Base-by-base conservation (phyloP, 306 rosid species). In the Quillaja saponaria region DNA sequence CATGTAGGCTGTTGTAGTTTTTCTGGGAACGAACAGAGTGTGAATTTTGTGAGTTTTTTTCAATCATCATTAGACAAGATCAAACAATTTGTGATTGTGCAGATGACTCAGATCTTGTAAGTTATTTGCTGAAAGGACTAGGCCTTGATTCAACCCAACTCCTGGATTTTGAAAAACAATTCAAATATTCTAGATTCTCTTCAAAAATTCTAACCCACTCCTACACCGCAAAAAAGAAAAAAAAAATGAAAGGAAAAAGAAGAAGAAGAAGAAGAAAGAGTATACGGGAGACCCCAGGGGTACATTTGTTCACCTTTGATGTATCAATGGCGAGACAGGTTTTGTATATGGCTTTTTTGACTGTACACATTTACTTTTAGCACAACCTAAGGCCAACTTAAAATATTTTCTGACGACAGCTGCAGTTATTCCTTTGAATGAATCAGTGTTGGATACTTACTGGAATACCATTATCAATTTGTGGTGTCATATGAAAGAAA, bases 191-290 rank as follows among this genome's bases (percentile, higher is more conserved):
- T 60, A 10, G 56, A 55, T 13, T 55, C 55, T 47, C 46, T 35
- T 44, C 34, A 19, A 64, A 46, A 59, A 37, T 18, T 28, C 71
- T 61, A 21, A 52, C 35, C 34, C 38, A 28, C 51, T 45, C 38
- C 55, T 52, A 34, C 16, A 63, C 55, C 25, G 47, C 47, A 51
- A 47, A 51, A 59, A 11, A 53, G 4, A 46, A 67, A 68, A 62
- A 21, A 31, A 33, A 17, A 19, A 63, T 34, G 28, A 42, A 21
- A 45, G 19, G 10, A 35, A 7, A 41, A 47, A 46, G 11, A 28
- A 47, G 66, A 60, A 52, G 38, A 12, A 37, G 46, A 33, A 25
- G 31, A 25, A 25, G 31, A 4, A 4, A 25, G 4, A 25, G 4
- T 25, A 25, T 1, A 25, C 4, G 31, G 31, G 4, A 25, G 31